phyloP scores from a whole-genome alignment of 1,139 yeast species.

The Blastobotrys buckinghamii region DNA sequence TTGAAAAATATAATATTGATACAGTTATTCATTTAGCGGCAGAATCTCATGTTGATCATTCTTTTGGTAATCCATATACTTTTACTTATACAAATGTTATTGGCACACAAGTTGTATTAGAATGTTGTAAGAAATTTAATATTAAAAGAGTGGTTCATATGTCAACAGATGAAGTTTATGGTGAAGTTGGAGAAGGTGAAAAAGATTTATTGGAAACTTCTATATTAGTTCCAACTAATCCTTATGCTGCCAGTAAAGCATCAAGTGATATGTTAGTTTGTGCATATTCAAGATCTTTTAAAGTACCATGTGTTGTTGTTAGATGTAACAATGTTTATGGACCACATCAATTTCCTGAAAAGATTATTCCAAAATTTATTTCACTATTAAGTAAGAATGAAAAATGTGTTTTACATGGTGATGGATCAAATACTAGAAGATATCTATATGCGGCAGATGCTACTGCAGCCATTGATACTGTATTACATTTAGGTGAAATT shows the following conservation, averaged over 20 bases:
- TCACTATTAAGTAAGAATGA: slow-evolving; percentile 28
- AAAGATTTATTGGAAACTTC: slow-evolving; percentile 37
- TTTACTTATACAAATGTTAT: slow-evolving; percentile 46
- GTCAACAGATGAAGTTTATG: slow-evolving; percentile 62
- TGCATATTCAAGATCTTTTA: slow-evolving; percentile 44
- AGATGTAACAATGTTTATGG: slow-evolving; percentile 56
- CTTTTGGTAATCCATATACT: slow-evolving; percentile 43
- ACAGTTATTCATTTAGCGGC: slow-evolving; percentile 52
- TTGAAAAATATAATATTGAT: slow-evolving; percentile 29
- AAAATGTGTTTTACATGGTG: slow-evolving; percentile 42
- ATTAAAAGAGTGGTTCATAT: slow-evolving; percentile 41
- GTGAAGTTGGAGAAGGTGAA: slow-evolving; percentile 33
- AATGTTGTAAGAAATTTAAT: slow-evolving; percentile 34
- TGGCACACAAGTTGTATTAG: slow-evolving; percentile 48
- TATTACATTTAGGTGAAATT: slow-evolving; percentile 31
- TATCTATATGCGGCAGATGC: slow-evolving; percentile 49
- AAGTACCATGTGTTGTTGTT: slow-evolving; percentile 41
- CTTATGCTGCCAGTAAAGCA: slow-evolving; percentile 57
- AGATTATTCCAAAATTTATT: slow-evolving; percentile 44
- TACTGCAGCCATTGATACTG: slow-evolving; percentile 39
- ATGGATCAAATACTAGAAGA: slow-evolving; percentile 42
- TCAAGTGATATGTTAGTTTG: slow-evolving; percentile 47
- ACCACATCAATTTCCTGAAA: slow-evolving; percentile 52
- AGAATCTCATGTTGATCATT: slow-evolving; percentile 52
- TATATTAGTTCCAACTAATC: slow-evolving; percentile 47